These are phyloP conservation scores for Ophiostoma ips DNA, from an alignment of 2,329 filamentous ascomycete genomes.

Conservation along the genomic window DNA sequence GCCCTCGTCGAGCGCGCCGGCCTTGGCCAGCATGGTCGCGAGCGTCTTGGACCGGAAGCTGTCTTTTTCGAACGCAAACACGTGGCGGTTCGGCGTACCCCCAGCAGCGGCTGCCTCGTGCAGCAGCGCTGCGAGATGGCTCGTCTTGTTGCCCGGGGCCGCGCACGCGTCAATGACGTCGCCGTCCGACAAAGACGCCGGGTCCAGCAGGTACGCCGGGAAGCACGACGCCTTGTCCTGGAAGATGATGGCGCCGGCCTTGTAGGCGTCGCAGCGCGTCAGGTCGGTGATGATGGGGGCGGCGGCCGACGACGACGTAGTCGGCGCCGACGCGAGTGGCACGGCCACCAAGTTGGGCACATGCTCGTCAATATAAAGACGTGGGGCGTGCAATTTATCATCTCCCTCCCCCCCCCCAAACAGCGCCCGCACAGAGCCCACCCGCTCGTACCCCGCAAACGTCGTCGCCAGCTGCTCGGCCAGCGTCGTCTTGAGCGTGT, in stretches of 20 bases:
- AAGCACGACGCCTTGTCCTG: conserved; percentile 98
- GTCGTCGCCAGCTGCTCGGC: conserved; percentile 60
- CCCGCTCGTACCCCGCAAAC: conserved; percentile 50
- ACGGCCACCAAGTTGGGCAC: conserved; percentile 76
- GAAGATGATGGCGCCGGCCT: conserved; percentile 64
- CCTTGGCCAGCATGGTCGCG: conserved; percentile 68
- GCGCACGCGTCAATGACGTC: conserved; percentile 87
- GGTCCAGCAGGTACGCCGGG: conserved; percentile 74
- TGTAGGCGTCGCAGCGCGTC: conserved; percentile 60
- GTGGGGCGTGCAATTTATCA: conserved; percentile 1
- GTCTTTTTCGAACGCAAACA: conserved; percentile 75
- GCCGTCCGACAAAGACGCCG: conserved; percentile 33
- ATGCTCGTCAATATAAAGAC: conserved; percentile 61
- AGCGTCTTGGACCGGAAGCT: conserved; percentile 56
- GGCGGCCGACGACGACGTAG: too few species aligned
- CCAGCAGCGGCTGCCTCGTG: conserved; percentile 17
- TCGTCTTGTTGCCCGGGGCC: conserved; percentile 95
- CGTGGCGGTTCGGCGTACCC: conserved; percentile 19
- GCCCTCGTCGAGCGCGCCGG: conserved; percentile 39
- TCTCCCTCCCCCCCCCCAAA: conserved; percentile 19
- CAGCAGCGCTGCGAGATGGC: conserved; percentile 71
- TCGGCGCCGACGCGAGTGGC: conserved; percentile 26
- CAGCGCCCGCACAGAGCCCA: conserved; percentile 42
- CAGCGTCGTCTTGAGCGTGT: conserved; percentile 59
- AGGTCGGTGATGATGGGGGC: conserved; percentile 57